These are phyloP conservation scores for Bipolaris zeicola DNA, from an alignment of 2,329 filamentous ascomycete genomes.

Conservation along the genomic window DNA sequence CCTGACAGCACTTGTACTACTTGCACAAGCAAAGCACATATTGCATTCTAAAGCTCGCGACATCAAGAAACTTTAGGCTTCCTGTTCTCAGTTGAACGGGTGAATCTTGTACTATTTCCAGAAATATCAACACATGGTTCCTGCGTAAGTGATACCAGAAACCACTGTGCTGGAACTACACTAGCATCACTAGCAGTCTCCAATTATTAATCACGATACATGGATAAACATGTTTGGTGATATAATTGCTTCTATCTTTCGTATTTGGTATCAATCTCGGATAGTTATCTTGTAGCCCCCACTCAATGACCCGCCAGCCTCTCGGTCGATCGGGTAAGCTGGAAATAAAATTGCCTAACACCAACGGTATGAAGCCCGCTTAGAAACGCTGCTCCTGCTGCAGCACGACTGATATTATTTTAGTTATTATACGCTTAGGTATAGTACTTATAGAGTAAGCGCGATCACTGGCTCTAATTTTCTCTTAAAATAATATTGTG, in stretches of 20 bases:
- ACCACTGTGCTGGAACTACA: slow-evolving; percentile 1
- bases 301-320: background rate
- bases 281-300: slow-evolving; percentile 1
- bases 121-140: background rate
- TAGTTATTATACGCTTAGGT: no score
- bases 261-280: background rate
- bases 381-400: no score
- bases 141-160: slow-evolving; percentile 1
- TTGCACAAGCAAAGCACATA: no score
- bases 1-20: background rate
- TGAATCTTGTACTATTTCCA: background rate
- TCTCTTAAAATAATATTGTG: no score
- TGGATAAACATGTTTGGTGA: background rate
- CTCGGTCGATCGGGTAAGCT: no score
- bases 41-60: no score
- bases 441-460: no score
- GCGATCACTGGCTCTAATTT: no score
- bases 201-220: background rate
- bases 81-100: background rate
- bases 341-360: no score
- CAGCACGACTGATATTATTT: no score
- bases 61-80: background rate
- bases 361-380: no score
- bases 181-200: background rate
- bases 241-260: background rate